Evolutionary conservation across 352 stramenopile species (phyloP), one percentile per base, ranked within the genome.

Genomic region (Phytophthora cryptogea): DNA sequence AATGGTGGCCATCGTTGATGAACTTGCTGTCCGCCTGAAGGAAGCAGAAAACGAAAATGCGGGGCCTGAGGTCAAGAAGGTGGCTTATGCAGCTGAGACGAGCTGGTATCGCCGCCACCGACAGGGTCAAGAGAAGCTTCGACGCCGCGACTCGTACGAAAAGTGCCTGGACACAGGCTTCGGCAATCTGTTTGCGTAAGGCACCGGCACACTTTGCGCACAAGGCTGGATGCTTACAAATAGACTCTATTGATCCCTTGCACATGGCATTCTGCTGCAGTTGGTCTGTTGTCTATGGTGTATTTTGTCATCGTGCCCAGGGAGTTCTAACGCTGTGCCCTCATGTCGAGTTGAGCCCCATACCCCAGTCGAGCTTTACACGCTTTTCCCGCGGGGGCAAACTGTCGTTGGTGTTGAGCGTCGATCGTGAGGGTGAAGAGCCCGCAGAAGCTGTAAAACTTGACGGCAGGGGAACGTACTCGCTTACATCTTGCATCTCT

Each of bases 91-190:
- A 1, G 54, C 66, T 16, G 75, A 88, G 31, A 88, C 70, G 23
- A 94, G 83, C 50, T 95, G 86, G 86, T 95, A 95, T 64, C 84
- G 81, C 16, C 84, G 86, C 51, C 86, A 95, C 44, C 84, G 86
- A 48, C 68, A 87, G 36, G 80, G 76, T 4, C 83, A 89, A 57
- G 78, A 89, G 40, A 83, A 85, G 49, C 54, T 88, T 41, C 63
- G 59, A 23, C 69, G 77, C 50, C 78, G 71, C 14, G 72, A 88
- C 35, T 78, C 78, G 42, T 85, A 83, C 51, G 74, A 87, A 54
- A 75, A 80, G 43, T 74, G 70, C 14, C 61, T 80, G 5, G 75
- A 86, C 39, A 75, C 75, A 2, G 78, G 75, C n/a, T 82, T 86
- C 13, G 63, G 75, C 43, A 72, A 60, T 54, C 57, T 86, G 14